Evolutionary conservation across 169 alveolate species (phyloP).

Genomic region (Plasmodium malariae): DNA sequence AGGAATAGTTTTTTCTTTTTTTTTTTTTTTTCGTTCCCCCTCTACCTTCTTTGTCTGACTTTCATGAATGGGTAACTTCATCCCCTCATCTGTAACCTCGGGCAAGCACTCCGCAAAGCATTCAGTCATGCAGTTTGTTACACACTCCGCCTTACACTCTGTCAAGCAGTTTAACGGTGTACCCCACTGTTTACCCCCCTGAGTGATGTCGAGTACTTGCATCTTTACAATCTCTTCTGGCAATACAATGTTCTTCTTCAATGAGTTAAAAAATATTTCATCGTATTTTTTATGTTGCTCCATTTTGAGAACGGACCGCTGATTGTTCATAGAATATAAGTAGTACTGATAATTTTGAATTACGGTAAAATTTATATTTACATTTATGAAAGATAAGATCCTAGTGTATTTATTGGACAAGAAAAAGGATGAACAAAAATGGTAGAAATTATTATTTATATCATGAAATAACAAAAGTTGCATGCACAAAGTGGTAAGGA

Average conservation of each 20-base stretch:
- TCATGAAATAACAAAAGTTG: conserved; percentile 41
- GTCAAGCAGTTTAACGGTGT: not conserved
- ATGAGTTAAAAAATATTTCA: conserved; percentile 6
- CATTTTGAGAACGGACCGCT: conserved; percentile 22
- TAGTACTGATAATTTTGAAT: conserved; percentile 24
- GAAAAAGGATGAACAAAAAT: conserved; percentile 51
- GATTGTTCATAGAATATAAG: conserved; percentile 19
- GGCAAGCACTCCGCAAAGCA: no score
- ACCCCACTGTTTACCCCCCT: not conserved
- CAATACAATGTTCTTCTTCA: conserved; percentile 11
- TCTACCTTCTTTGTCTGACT: not conserved
- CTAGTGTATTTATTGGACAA: conserved; percentile 34
- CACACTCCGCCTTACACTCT: not conserved
- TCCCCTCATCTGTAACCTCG: no score
- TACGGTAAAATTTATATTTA: conserved; percentile 30
- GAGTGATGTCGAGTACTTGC: not conserved
- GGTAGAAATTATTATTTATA: conserved; percentile 53
- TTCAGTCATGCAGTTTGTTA: no score
- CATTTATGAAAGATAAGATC: conserved; percentile 38
- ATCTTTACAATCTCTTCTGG: not conserved
- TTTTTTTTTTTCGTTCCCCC: not conserved
- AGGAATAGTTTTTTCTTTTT: not conserved
- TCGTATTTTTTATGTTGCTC: conserved; percentile 20
- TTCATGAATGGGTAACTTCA: no score
- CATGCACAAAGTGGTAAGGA: conserved; percentile 51